Base-by-base conservation (phyloP, 768 basidiomycete genomes). In the Leccinum obscurum region DNA sequence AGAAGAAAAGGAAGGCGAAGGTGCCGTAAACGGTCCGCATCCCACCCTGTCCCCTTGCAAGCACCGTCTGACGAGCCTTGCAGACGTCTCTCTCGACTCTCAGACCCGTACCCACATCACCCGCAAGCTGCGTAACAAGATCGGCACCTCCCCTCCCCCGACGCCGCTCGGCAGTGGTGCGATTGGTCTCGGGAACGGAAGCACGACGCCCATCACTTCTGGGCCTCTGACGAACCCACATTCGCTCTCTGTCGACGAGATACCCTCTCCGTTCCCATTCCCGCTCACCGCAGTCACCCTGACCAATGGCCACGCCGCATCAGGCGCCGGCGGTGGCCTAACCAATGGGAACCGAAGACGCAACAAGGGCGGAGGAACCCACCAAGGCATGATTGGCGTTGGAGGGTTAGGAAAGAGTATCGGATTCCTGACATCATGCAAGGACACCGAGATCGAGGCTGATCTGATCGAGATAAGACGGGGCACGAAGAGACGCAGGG, bases 1-100 rank as follows among this genome's bases (percentile, higher is more conserved):
- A 55, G 92, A 94, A 62, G 92, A 94, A 77, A 93, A 93, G 70
- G 92, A 93, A 61, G 90, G 91, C 62, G 92, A 94, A 66, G 91
- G 89, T n/a, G 86, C 85, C 15, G 80, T 84, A 46, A 86, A 85
- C 56, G 88, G 85, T 87, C 30, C 9, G 30, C 28, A 41, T 41
- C 2, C 9, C 39, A 17, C 17, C 39, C 17, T 10, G 17, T 41
- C 39, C 39, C 39, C 39, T 41, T 41, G 39, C 39, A n/a, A 41
- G 20, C 49, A 55, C 46, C 55, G 58, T 28, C 39, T 59, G 58
- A 54, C 52, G 22, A n/a, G 20, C 30, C 49, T n/a, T 54, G 32
- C 70, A 90, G 91, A 93, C 66, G 82, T 86, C 26, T 81, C 85
- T 4, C 78, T 92, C 44, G 92, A 93, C 70, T 80, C 86, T 2